Conservation (phyloP, 352 stramenopile genomes). For the Phytophthora fragariae region DNA sequence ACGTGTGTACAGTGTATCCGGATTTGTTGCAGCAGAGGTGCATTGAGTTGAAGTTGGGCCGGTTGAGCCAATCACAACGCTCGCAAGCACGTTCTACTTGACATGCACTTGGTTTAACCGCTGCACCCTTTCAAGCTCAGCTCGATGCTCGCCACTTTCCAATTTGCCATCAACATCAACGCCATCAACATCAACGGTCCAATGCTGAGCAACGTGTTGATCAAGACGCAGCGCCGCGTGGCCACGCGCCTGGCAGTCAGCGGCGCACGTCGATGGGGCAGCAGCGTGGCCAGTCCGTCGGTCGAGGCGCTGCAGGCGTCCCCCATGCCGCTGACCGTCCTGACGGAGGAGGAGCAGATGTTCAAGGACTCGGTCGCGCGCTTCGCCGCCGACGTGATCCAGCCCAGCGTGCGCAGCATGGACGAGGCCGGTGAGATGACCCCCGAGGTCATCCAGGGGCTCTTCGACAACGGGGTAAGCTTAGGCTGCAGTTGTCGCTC, state of each 20-base stretch:
- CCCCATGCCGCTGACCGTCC: slow-evolving; percentile 60
- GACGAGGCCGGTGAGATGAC: slow-evolving; percentile 91
- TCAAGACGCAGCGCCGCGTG: slow-evolving; percentile 19
- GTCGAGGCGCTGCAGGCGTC: not conserved
- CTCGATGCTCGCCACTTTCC: slow-evolving; percentile 5
- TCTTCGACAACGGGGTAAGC: slow-evolving; percentile 91
- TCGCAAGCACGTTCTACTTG: slow-evolving; percentile 25
- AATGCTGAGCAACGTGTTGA: slow-evolving; percentile 29
- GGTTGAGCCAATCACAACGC: slow-evolving; percentile 19
- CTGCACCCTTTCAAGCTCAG: slow-evolving; percentile 26
- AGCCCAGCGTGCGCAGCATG: slow-evolving; percentile 92
- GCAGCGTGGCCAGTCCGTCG: slow-evolving; percentile 3
- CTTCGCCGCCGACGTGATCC: slow-evolving; percentile 85
- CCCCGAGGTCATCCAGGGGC: slow-evolving; percentile 83
- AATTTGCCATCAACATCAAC: slow-evolving; percentile 7
- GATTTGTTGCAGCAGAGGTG: not conserved
- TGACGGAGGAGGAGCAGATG: slow-evolving; percentile 84
- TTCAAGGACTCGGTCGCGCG: slow-evolving; percentile 86
- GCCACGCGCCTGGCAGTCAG: slow-evolving; percentile 2
- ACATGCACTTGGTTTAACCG: slow-evolving; percentile 8
- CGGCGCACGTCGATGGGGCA: slow-evolving; percentile 22
- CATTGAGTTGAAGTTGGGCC: slow-evolving; percentile 29
- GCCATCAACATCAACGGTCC: not conserved
- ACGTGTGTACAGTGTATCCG: too few relatives aligned
- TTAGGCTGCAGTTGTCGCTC: not conserved